Conservation (phyloP, 1,139 yeast genomes). For the Saccharomyces pastorianus region DNA sequence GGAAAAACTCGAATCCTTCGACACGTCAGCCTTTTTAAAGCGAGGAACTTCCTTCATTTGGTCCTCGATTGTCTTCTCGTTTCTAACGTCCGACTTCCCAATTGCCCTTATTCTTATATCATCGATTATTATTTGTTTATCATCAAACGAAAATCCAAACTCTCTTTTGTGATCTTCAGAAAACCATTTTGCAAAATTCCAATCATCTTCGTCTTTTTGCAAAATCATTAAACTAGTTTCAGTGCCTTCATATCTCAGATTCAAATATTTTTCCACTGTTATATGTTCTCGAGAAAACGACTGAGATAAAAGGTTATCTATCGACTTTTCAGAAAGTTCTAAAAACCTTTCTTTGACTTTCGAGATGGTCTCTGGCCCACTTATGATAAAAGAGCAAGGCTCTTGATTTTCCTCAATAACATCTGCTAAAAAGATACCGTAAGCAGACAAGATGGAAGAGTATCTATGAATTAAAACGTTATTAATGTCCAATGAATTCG, state of each 20-base stretch:
- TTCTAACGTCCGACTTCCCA: constrained; percentile 38
- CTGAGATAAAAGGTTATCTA: constrained; percentile 31
- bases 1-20: constrained; percentile 25
- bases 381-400: constrained; percentile 41
- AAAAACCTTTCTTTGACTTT: constrained; percentile 33
- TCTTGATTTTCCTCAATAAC: constrained; percentile 59
- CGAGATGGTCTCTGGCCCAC: constrained; percentile 24
- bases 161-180: constrained; percentile 50
- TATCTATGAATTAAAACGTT: constrained; percentile 44
- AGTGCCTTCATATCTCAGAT: constrained; percentile 78
- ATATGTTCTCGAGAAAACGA: constrained; percentile 41
- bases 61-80: constrained; percentile 33
- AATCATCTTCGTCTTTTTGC: constrained; percentile 27
- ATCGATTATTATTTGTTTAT: constrained; percentile 62
- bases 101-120: constrained; percentile 71
- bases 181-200: constrained; percentile 36
- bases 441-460: constrained; percentile 48
- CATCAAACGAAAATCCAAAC: constrained; percentile 57
- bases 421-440: constrained; percentile 50
- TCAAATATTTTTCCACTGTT: constrained; percentile 53
- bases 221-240: constrained; percentile 74
- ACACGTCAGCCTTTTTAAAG: constrained; percentile 15
- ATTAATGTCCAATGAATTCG: constrained; percentile 40
- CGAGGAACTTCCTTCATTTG: constrained; percentile 26
- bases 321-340: constrained; percentile 16